Evolutionary conservation across 2,329 filamentous ascomycete species (phyloP), one percentile per base, ranked within the genome.

Genomic region (Venturia aucupariae): DNA sequence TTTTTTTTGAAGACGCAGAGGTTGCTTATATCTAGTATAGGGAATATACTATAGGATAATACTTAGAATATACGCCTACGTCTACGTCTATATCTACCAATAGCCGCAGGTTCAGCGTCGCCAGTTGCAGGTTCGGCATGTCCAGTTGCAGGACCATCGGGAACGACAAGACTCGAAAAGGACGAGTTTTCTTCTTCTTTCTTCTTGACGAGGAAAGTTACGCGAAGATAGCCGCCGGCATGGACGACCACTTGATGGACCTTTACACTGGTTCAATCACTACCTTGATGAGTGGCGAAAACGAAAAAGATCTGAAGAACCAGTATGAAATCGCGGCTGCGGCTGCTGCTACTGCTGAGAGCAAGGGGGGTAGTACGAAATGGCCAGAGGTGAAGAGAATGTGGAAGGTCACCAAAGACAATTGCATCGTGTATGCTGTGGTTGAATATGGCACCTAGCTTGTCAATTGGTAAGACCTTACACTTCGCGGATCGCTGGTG

Each of bases 211-310:
- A 44, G 17, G 41, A 44, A 3, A 44, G 3, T n/a, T 44, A 44
- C 46, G 22, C 67, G 30, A 67, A 69, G 17, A 42, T 38, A 2
- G 39, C n/a, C n/a, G 55, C 32, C 7, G 44, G 24, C 1, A 68
- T 70, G 5, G 69, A 70, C 54, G 69, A 72, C 11, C 69, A 72
- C 6, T 65, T 68, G n/a, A 69, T 70, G 51, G 70, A 71, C 30
- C 64, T 8, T 70, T 67, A 68, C 55, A 60, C 67, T 35, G 71
- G 68, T 39, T 63, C 66, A 2, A 62, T 73, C 22, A 66, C 69
- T 57, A 62, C 65, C 39, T 66, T 69, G 19, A 67, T 72, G 65
- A 68, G 71, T 38, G 68, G 69, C 48, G 64, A 72, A n/a, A 66
- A 67, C n/a, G 68, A 71, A 41, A 68, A 69, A 19, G 62, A 68